These are phyloP conservation scores for Batkoa obscura DNA, from an alignment of 371 early-diverging fungal genomes.

Conservation along the genomic window DNA sequence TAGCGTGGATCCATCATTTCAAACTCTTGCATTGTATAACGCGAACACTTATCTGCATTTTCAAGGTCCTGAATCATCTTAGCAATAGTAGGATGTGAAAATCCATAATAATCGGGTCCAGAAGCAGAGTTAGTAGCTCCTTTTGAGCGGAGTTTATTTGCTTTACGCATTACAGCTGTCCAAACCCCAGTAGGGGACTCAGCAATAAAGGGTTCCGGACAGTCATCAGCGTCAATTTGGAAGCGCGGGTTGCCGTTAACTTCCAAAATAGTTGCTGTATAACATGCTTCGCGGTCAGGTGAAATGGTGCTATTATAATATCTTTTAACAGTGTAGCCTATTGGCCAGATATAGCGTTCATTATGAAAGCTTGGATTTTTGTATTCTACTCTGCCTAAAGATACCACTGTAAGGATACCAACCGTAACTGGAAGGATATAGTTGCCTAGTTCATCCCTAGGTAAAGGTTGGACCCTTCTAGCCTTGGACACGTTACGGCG, in stretches of 20 bases:
- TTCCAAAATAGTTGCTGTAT: not conserved
- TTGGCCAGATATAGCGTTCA: slow-evolving; percentile 82
- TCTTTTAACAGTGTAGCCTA: slow-evolving; percentile 54
- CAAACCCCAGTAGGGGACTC: slow-evolving; percentile 78
- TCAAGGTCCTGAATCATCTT: slow-evolving; percentile 80
- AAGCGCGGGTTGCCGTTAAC: not conserved
- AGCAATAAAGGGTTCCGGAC: slow-evolving; percentile 14
- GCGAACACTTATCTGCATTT: slow-evolving; percentile 36
- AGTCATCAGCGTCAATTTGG: not conserved
- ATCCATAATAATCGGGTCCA: slow-evolving; percentile 85
- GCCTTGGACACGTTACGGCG: slow-evolving; percentile 1
- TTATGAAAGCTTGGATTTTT: slow-evolving; percentile 73
- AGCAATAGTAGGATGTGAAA: slow-evolving; percentile 70
- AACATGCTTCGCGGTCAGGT: slow-evolving; percentile 1
- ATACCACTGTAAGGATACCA: slow-evolving; percentile 58
- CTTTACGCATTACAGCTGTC: slow-evolving; percentile 60
- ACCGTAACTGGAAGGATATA: slow-evolving; percentile 60
- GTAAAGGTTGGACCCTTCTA: slow-evolving; percentile 3
- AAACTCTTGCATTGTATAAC: slow-evolving; percentile 49
- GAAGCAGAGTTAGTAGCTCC: slow-evolving; percentile 64
- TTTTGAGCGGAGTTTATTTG: slow-evolving; percentile 51
- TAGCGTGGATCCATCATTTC: slow-evolving; percentile 15
- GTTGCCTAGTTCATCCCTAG: slow-evolving; percentile 38
- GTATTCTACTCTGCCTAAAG: slow-evolving; percentile 52
- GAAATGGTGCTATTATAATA: slow-evolving; percentile 11